These are phyloP conservation scores for Trichoderma reesei DNA, from an alignment of 495 filamentous ascomycete species.

Conservation along the genomic window DNA sequence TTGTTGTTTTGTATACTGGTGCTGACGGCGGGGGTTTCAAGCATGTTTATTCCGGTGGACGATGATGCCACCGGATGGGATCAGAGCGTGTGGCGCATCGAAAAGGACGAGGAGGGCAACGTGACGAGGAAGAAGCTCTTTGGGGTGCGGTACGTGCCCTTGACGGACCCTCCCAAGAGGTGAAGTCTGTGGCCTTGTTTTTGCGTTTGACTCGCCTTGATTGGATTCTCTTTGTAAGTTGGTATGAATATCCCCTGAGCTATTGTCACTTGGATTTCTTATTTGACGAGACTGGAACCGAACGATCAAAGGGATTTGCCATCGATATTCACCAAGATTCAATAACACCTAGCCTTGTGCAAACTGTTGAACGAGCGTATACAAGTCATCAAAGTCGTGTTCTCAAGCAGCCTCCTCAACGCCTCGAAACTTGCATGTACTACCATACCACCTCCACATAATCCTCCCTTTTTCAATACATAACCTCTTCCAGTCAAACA, in stretches of 20 bases:
- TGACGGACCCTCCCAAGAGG: slow-evolving; percentile 67
- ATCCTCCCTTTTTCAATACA: neutral
- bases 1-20: no score
- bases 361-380: neutral
- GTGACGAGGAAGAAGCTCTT: slow-evolving; percentile 66
- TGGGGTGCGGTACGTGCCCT: slow-evolving; percentile 84
- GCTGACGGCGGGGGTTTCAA: slow-evolving; percentile 17
- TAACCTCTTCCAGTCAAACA: neutral
- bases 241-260: no score
- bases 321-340: no score
- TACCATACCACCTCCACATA: neutral
- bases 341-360: no score
- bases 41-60: slow-evolving; percentile 81
- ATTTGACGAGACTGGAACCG: no score
- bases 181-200: neutral
- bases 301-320: no score
- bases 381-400: neutral
- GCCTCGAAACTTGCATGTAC: neutral
- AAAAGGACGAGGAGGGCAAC: slow-evolving; percentile 72
- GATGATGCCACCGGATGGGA: slow-evolving; percentile 32
- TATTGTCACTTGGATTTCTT: no score
- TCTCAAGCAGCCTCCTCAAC: neutral
- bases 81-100: slow-evolving; percentile 84
- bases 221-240: neutral
- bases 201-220: neutral